Conservation (phyloP, 2,329 filamentous ascomycete species). For the Alternaria sp. region DNA sequence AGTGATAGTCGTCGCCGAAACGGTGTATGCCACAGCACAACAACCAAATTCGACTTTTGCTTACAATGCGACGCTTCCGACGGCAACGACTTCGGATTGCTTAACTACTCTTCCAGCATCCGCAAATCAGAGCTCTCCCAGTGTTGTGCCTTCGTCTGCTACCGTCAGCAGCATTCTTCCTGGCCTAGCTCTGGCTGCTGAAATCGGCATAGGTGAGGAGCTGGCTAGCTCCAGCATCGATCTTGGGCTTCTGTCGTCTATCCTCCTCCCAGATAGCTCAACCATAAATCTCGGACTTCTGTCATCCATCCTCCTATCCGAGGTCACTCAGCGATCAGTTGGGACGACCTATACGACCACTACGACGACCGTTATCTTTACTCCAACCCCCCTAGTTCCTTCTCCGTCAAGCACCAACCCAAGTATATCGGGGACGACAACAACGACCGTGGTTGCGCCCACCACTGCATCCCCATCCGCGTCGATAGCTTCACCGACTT, state of each 20-base stretch:
- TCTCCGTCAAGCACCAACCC: background rate
- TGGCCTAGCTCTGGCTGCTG: background rate
- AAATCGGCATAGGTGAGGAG: background rate
- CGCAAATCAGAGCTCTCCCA: background rate
- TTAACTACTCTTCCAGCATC: background rate
- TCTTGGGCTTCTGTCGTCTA: constrained; percentile 11
- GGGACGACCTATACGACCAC: background rate
- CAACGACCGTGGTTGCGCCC: background rate
- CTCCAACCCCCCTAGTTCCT: background rate
- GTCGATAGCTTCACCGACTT: background rate
- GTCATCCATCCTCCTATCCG: constrained; percentile 10
- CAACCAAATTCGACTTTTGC: background rate
- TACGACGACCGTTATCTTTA: background rate
- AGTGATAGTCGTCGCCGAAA: constrained; percentile 7
- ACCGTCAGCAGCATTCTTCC: background rate
- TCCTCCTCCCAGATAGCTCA: constrained; percentile 4
- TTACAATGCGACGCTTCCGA: background rate
- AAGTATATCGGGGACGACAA: background rate
- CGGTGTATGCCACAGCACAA: constrained; percentile 3
- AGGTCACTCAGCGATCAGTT: background rate
- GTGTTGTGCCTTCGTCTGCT: background rate
- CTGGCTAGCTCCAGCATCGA: constrained; percentile 4
- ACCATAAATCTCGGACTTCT: constrained; percentile 10
- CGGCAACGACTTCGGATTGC: background rate
- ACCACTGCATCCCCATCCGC: background rate